Evolutionary conservation across 192 early-diverging fungal genomes (phyloP).

Genomic region (Coemansia sp.): DNA sequence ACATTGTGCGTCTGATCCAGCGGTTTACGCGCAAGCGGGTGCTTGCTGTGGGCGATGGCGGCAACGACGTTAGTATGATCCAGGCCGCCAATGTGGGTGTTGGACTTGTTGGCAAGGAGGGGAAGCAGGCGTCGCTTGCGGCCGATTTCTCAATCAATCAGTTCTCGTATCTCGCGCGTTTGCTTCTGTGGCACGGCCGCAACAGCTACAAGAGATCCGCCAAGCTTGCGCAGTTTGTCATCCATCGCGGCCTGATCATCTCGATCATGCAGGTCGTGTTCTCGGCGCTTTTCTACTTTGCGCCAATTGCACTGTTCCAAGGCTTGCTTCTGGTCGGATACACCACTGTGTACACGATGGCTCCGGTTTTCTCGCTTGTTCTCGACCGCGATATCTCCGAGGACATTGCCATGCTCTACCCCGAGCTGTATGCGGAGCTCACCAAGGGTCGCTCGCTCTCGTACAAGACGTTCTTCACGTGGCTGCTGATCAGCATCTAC

Average conservation of each 20-base stretch:
- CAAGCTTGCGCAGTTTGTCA: constrained; percentile 94
- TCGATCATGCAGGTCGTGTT: constrained; percentile 98
- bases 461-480: constrained; percentile 90
- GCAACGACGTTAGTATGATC: constrained; percentile 98
- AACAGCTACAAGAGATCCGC: constrained; percentile 94
- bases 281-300: constrained; percentile 94
- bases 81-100: constrained; percentile 95
- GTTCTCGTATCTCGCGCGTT: constrained; percentile 81
- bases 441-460: constrained; percentile 92
- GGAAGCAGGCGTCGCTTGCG: constrained; percentile 89
- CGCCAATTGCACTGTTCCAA: constrained; percentile 94
- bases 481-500: constrained; percentile 93
- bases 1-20: constrained; percentile 81
- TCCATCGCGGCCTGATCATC: constrained; percentile 96
- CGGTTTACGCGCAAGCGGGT: constrained; percentile 71
- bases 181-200: constrained; percentile 93
- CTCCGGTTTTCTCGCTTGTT: constrained; percentile 93
- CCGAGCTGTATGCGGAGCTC: constrained; percentile 92
- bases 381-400: constrained; percentile 87
- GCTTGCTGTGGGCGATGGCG: constrained; percentile 93
- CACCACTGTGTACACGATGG: constrained; percentile 96
- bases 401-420: constrained; percentile 87
- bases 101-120: constrained; percentile 96
- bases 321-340: constrained; percentile 87
- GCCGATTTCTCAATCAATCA: constrained; percentile 92